Base-by-base conservation (phyloP, 31 red algal genomes). In the Odonthalia washingtoniensis region DNA sequence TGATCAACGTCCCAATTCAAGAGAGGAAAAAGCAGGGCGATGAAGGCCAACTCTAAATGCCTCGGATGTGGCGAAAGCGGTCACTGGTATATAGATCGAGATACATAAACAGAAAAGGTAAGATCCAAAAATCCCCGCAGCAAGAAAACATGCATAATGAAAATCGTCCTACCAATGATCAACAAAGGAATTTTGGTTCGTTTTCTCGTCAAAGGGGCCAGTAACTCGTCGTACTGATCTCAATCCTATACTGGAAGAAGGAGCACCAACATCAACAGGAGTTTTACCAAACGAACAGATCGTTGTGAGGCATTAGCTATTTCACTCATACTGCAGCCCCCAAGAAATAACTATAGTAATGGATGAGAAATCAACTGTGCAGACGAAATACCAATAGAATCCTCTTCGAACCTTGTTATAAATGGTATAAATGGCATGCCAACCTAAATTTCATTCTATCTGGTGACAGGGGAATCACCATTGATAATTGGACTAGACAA, bases 191-290 rank as follows among this genome's bases (percentile, higher is more conserved):
- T 57, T 21, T 21, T 57, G 49, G 49, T 57, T 57, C 49, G 49
- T 9, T 14, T 57, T 82, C 66, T 82, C 78, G 3, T 26, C 30
- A 39, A n/a, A 30, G 78, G 41, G 78, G 37, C 66, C 78, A 3
- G 37, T 2, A 28, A 82, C 16, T 49, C 78, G 45, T 61, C 78
- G 17, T 5, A 32, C 38, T 5, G 78, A 82, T 40, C 61, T 82
- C 33, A 82, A 82, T 36, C 57, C 78, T 36, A 43, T 82, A 21
- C 61, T 82, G 36, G 78, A 82, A 32, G 62, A 82, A 27, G 62
- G 61, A 67, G 78, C 78, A 64, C 78, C 40, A 49, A 82, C 60
- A 1, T 67, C 62, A 9, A 66, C 78, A 3, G 38, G 31, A 61
- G 78, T 68, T 65, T 67, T 21, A 16, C 36, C 0, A 44, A 82